These are phyloP conservation scores for Fusarium tjaetaba DNA, from an alignment of 2,329 filamentous ascomycete species.

Conservation along the genomic window DNA sequence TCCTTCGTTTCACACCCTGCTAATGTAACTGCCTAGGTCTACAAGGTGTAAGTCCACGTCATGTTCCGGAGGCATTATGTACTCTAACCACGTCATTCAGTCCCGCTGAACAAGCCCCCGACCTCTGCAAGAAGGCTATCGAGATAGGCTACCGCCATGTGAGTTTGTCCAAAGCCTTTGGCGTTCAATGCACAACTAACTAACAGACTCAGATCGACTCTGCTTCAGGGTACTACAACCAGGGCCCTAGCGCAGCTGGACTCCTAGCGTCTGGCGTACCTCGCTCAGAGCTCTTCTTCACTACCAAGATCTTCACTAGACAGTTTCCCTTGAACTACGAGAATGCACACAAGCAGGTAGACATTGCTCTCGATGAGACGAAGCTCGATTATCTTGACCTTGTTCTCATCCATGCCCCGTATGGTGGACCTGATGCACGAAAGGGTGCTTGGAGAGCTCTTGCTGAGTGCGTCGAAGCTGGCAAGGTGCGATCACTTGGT, in stretches of 20 bases:
- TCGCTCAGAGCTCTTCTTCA: constrained; percentile 64
- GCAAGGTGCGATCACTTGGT: constrained; percentile 69
- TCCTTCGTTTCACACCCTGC: not conserved
- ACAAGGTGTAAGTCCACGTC: constrained; percentile 57
- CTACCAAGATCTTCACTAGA: constrained; percentile 62
- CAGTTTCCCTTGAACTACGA: constrained; percentile 63
- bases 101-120: constrained; percentile 46
- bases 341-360: constrained; percentile 69
- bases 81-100: constrained; percentile 36
- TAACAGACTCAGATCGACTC: constrained; percentile 58
- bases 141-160: constrained; percentile 65
- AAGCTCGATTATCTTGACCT: constrained; percentile 75
- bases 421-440: constrained; percentile 64
- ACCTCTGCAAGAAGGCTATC: constrained; percentile 57
- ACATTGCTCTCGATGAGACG: constrained; percentile 69
- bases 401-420: constrained; percentile 70
- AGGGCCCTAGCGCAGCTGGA: constrained; percentile 58
- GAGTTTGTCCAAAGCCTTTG: constrained; percentile 15
- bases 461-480: constrained; percentile 70
- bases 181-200: not conserved
- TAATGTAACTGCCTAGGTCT: constrained; percentile 53
- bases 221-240: constrained; percentile 62
- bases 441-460: constrained; percentile 71
- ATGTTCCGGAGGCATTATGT: constrained; percentile 11
- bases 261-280: constrained; percentile 55